Evolutionary conservation across 306 rosid species (phyloP), one percentile per base, ranked within the genome.

Genomic region (Prunus armeniaca): DNA sequence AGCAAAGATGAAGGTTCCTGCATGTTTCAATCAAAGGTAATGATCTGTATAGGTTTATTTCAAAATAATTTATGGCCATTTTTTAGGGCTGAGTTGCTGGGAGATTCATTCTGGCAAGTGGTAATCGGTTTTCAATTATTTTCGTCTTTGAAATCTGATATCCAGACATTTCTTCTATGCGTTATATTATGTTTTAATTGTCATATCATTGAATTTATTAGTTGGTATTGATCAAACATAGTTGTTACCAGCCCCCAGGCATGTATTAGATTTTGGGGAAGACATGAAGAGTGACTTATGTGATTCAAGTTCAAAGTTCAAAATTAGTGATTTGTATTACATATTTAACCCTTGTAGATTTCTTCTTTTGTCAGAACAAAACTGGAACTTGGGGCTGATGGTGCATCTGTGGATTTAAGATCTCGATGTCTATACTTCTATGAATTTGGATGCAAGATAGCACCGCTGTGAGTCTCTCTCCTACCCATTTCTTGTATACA

Each of bases 361-460:
- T 45, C 7, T 50, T 71, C 22, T 5, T 64, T 51, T 69, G 72
- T 84, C 86, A 92, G 98, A 79, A 90, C 97, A 68, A 91, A 96
- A 81, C 79, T 85, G 57, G 98, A 95, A 90, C 89, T 95, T 49
- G 97, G 89, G 84, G 97, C 97, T 63, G 98, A 95, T 78, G 88
- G 91, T 22, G 91, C 87, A 65, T 73, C 81, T 77, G 98, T 92
- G 74, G 90, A 95, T 86, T 82, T 95, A 73, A 88, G 89, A 87
- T 92, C 96, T 64, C 88, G 92, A 76, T 86, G 98, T 78, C 87
- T 83, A 66, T 90, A 84, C 81, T 95, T 95, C 71, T 95, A 92
- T 51, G 98, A 95, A 83, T 92, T 92, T 82, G 98, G 98, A 87
- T 95, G 97, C 92, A 95, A 92, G 88, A 80, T 95, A 70, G 97